Evolutionary conservation across 2,329 filamentous ascomycete genomes (phyloP).

Genomic region (Alternaria solani): DNA sequence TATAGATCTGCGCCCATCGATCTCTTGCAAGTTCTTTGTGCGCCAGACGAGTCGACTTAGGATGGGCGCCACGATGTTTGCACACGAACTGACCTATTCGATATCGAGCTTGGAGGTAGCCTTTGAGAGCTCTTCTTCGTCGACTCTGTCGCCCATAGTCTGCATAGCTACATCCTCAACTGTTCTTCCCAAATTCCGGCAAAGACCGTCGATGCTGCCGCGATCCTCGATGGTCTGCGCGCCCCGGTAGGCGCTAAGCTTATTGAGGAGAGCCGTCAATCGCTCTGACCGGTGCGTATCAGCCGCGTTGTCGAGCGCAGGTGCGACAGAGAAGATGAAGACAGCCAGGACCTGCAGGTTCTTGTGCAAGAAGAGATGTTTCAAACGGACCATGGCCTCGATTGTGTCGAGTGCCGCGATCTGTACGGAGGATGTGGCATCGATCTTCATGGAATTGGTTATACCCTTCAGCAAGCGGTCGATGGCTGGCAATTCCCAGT

Average conservation of each 20-base stretch:
- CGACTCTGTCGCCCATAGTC: neutral
- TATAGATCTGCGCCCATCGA: neutral
- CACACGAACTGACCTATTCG: neutral
- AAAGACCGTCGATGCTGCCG: neutral
- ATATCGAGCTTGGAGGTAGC: neutral
- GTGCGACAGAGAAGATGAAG: neutral
- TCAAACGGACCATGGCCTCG: neutral
- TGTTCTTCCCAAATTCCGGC: neutral
- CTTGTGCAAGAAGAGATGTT: neutral
- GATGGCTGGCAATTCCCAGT: neutral
- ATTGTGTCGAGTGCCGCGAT: neutral
- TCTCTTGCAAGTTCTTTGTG: neutral
- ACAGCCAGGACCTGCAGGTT: neutral
- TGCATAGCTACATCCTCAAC: neutral
- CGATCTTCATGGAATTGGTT: neutral
- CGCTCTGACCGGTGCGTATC: neutral
- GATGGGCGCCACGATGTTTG: neutral
- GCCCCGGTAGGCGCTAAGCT: neutral
- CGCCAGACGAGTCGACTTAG: neutral
- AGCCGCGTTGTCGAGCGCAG: constrained; percentile 1
- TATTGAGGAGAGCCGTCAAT: neutral
- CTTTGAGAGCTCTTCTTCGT: neutral
- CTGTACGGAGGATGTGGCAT: neutral
- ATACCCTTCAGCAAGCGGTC: neutral
- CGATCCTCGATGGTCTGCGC: neutral